Percentiles rank a stretch among this genome's conserved stretches.
These are phyloP conservation scores for Pleurotus giganteus DNA, from an alignment of 768 basidiomycete genomes.

Conservation along the genomic window DNA sequence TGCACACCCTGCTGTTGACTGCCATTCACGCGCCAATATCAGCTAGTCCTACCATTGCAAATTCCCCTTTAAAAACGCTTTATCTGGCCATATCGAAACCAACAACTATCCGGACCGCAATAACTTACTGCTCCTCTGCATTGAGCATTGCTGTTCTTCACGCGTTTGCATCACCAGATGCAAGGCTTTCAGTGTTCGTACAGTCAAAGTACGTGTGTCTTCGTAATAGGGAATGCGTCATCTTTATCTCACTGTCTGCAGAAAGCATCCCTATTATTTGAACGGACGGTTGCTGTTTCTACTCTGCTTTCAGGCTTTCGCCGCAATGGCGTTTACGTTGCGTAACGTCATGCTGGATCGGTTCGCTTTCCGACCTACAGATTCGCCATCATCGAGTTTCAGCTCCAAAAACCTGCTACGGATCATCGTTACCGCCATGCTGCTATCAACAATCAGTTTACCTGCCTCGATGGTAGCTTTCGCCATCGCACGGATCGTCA, in stretches of 20 bases:
- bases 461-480: slow-evolving; percentile 43
- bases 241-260: slow-evolving; percentile 20
- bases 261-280: slow-evolving; percentile 73
- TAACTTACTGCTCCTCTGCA: slow-evolving; percentile 48
- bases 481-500: slow-evolving; percentile 38
- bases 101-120: slow-evolving; percentile 42
- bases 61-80: slow-evolving; percentile 52
- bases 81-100: slow-evolving; percentile 44
- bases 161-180: slow-evolving; percentile 34
- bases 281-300: slow-evolving; percentile 69
- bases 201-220: slow-evolving; percentile 54
- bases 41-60: slow-evolving; percentile 47
- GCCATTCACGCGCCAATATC: slow-evolving; percentile 1
- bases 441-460: slow-evolving; percentile 39
- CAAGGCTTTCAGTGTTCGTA: slow-evolving; percentile 55
- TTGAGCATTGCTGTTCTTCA: slow-evolving; percentile 42
- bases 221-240: not conserved
- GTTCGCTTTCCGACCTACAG: slow-evolving; percentile 40
- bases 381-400: slow-evolving; percentile 13
- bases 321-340: slow-evolving; percentile 46
- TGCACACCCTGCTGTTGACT: not conserved
- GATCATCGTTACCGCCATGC: slow-evolving; percentile 35
- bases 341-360: slow-evolving; percentile 66
- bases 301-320: slow-evolving; percentile 46
- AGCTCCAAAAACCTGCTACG: slow-evolving; percentile 19